phyloP scores from a whole-genome alignment of 2,329 filamentous ascomycete genomes.

The Thielaviopsis punctulata region DNA sequence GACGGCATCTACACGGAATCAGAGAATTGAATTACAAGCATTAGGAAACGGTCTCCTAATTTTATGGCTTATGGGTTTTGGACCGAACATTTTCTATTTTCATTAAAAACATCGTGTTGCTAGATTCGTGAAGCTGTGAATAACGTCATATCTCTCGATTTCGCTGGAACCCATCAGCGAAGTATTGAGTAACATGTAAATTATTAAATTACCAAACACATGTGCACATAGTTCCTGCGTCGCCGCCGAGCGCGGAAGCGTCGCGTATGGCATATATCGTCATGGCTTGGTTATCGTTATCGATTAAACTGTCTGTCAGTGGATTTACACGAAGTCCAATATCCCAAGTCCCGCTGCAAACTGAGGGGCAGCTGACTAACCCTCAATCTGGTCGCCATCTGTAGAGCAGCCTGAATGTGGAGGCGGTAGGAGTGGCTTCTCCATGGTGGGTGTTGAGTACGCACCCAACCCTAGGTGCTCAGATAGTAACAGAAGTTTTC shows the following conservation, averaged over 20 bases:
- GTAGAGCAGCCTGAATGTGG: conserved; percentile 11
- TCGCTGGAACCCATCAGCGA: no score
- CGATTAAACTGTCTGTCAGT: not conserved
- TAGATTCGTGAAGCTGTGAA: not conserved
- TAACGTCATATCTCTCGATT: not conserved
- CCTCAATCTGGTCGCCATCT: conserved; percentile 3
- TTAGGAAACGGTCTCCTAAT: conserved; percentile 13
- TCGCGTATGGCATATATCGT: not conserved
- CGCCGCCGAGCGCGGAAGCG: not conserved
- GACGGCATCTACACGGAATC: conserved; percentile 51
- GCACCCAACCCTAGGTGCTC: conserved; percentile 11
- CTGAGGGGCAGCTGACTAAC: not conserved
- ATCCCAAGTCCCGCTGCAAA: not conserved
- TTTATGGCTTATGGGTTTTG: conserved; percentile 11
- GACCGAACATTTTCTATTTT: conserved; percentile 5
- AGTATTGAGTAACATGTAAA: not conserved
- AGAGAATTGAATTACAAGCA: conserved; percentile 20
- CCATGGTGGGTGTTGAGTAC: not conserved
- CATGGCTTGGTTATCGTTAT: not conserved
- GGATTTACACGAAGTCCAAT: not conserved
- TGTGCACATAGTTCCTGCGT: not conserved
- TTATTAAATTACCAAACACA: not conserved
- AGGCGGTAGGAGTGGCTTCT: conserved; percentile 1
- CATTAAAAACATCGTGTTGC: no score
- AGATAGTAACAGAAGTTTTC: conserved; percentile 11